A percentile compares a stretch with the other conserved stretches of the same genome.
Evolutionary conservation across 2,329 filamentous ascomycete genomes (phyloP).

Genomic region (Phialophora expanda): DNA sequence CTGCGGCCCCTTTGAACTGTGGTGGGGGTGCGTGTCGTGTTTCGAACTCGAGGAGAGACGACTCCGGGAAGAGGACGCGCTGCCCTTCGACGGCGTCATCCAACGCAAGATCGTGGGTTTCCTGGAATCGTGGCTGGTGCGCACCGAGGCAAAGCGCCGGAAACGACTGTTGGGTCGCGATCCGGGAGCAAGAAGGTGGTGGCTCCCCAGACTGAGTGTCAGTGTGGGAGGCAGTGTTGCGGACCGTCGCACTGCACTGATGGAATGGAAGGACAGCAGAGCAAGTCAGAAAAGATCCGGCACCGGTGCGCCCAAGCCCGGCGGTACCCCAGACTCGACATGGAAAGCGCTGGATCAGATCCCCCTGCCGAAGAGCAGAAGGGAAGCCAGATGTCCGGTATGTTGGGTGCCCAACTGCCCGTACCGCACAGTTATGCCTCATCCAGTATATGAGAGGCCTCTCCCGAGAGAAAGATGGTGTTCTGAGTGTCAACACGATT

Average conservation of each 20-base stretch:
- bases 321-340: not conserved
- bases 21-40: conserved; percentile 34
- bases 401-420: conserved; percentile 34
- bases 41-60: conserved; percentile 33
- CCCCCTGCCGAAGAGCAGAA: conserved; percentile 25
- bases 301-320: not conserved
- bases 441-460: conserved; percentile 27
- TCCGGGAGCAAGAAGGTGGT: conserved; percentile 7
- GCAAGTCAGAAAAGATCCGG: conserved; percentile 4
- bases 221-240: conserved; percentile 21
- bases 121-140: conserved; percentile 33
- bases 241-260: conserved; percentile 27
- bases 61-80: conserved; percentile 26
- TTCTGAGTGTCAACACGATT: conserved; percentile 25
- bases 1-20: conserved; percentile 28
- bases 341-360: conserved; percentile 32
- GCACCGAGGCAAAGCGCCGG: conserved; percentile 27
- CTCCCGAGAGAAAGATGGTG: conserved; percentile 33
- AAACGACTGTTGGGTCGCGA: conserved; percentile 16
- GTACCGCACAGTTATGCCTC: conserved; percentile 23
- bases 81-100: conserved; percentile 14
- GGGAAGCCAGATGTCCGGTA: conserved; percentile 26
- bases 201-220: conserved; percentile 1
- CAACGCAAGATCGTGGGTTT: conserved; percentile 32
- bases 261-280: conserved; percentile 31